phyloP scores from a whole-genome alignment of 106 monocot species.

The Dendrobium chrysotoxum region DNA sequence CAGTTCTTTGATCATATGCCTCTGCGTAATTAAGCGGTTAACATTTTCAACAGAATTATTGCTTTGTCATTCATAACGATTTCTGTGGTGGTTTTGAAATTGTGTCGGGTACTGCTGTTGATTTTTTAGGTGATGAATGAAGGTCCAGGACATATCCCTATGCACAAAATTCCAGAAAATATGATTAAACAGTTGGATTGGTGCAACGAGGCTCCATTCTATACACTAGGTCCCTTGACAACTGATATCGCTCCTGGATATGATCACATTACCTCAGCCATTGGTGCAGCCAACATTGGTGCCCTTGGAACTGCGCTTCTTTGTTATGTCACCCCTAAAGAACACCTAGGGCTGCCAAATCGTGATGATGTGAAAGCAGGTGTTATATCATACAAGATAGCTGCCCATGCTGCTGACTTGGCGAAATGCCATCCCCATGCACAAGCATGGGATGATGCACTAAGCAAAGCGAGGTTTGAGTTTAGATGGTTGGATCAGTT shows the following conservation, averaged over 20 bases:
- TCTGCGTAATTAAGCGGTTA: not conserved
- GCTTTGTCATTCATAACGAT: not conserved
- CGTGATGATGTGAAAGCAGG: constrained; percentile 95
- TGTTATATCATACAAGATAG: constrained; percentile 91
- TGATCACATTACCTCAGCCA: constrained; percentile 97
- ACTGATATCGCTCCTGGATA: constrained; percentile 99
- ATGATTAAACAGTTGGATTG: constrained; percentile 93
- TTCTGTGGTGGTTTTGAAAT: not conserved
- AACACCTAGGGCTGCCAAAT: constrained; percentile 95
- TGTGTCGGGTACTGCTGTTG: not conserved
- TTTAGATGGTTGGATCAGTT: constrained; percentile 99
- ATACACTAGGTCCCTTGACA: constrained; percentile 90
- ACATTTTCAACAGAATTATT: not conserved
- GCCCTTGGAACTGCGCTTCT: constrained; percentile 92
- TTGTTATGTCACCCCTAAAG: constrained; percentile 98
- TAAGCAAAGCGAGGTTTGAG: constrained; percentile 96
- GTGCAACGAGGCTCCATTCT: constrained; percentile 96
- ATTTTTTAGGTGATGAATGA: constrained; percentile 87
- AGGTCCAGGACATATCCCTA: constrained; percentile 94
- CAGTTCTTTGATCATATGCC: not conserved
- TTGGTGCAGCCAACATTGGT: constrained; percentile 96
- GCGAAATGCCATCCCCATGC: constrained; percentile 83
- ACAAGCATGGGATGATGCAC: constrained; percentile 92
- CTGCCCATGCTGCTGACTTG: constrained; percentile 94
- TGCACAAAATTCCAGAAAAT: constrained; percentile 98